Evolutionary conservation across 2,329 filamentous ascomycete genomes (phyloP).

Genomic region (Aspergillus eucalypticola): DNA sequence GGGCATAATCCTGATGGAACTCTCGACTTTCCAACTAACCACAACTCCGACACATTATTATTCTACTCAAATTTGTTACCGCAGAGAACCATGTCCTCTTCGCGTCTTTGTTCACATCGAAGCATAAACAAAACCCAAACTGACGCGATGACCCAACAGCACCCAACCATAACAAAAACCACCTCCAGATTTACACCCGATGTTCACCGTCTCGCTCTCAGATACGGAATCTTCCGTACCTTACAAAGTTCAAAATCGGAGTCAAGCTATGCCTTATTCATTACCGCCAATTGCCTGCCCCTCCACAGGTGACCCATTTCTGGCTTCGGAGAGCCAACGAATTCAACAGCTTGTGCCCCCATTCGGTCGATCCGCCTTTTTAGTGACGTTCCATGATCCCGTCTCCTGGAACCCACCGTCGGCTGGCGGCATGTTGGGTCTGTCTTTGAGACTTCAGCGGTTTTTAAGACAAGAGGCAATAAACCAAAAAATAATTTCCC

Average conservation of each 20-base stretch:
- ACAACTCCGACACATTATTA: not conserved
- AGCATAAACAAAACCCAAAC: not conserved
- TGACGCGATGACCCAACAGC: not conserved
- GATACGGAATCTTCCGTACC: not conserved
- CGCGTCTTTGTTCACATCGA: not conserved
- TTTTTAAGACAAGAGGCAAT: too few species aligned
- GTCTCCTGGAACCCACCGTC: slow-evolving; percentile 21
- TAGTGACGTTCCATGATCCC: slow-evolving; percentile 20
- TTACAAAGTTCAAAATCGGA: not conserved
- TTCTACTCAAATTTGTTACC: not conserved
- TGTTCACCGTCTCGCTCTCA: not conserved
- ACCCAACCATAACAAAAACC: not conserved
- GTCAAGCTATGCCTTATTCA: not conserved
- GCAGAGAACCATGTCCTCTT: not conserved
- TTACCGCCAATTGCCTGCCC: slow-evolving; percentile 2
- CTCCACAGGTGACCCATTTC: slow-evolving; percentile 1
- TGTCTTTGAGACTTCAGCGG: not conserved
- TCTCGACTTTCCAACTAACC: slow-evolving; percentile 4
- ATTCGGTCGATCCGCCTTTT: slow-evolving; percentile 16
- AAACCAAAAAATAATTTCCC: too few species aligned
- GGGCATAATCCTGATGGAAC: slow-evolving; percentile 12
- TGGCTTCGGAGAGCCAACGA: slow-evolving; percentile 2
- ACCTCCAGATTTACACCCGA: not conserved
- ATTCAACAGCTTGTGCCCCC: not conserved
- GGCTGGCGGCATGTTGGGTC: slow-evolving; percentile 13